Evolutionary conservation across 2,329 filamentous ascomycete genomes (phyloP), one percentile per base, ranked within the genome.

Genomic region (Monascus ruber): DNA sequence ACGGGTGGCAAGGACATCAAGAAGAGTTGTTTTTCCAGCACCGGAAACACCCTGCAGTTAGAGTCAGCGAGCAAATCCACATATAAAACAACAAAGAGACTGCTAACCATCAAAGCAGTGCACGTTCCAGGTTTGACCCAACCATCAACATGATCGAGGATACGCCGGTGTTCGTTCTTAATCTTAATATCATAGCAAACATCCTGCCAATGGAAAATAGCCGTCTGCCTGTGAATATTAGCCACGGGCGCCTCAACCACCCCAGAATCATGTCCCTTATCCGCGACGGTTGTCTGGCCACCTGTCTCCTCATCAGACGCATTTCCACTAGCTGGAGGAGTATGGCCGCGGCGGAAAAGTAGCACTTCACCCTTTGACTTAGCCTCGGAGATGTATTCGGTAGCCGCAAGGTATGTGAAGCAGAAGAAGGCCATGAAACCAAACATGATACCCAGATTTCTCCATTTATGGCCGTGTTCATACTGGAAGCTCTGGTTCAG

Each of bases 91-190:
- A 10, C 1, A 24, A 7, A 33, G 29, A 70, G 4, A n/a, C 26
- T 26, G 26, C 42, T 47, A 49, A 58, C 83, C 87, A 94, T 94
- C 3, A 94, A 71, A 31, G 85, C 87, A 8, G 87, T 94, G 39
- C 94, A 62, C 10, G 85, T 94, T 43, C 88, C 88, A 3, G 88
- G 88, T 63, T 93, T 91, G 43, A 95, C 86, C 84, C 85, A 95
- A 29, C 88, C 88, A 54, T 93, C 83, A 8, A 94, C 84, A 45
- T 91, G 71, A 51, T 94, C 81, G 42, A 95, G 68, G 52, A 95
- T 83, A 33, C 81, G 77, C 10, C 86, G 76, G 1, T 72, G 66
- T 51, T 89, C 77, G 9, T 71, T 70, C 68, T 93, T 93, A 64
- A 94, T 87, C 52, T 77, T 77, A 57, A 86, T 82, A 43, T 85